Evolutionary conservation across 352 stramenopile genomes (phyloP).

Genomic region (Globisporangium takayamanum): DNA sequence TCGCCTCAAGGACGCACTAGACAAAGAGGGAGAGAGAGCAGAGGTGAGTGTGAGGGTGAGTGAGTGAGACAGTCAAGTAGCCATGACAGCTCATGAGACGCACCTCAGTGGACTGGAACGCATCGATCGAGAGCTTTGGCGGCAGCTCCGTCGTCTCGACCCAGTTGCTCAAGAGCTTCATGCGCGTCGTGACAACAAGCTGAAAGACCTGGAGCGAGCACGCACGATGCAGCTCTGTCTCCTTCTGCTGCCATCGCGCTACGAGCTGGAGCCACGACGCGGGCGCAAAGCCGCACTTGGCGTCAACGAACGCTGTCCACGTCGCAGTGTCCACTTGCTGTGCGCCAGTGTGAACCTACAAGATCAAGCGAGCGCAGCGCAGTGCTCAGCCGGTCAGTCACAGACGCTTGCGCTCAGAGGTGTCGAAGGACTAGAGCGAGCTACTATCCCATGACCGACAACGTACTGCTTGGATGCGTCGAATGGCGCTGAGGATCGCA

Average conservation of each 20-base stretch:
- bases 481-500: constrained; percentile 18
- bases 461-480: constrained; percentile 20
- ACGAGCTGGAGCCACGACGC: constrained; percentile 6
- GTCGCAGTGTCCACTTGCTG: constrained; percentile 5
- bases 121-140: constrained; percentile 26
- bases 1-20: constrained; percentile 39
- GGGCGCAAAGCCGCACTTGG: constrained; percentile 1
- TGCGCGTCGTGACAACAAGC: constrained; percentile 19
- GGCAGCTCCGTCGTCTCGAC: constrained; percentile 15
- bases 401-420: not conserved
- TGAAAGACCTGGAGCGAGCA: constrained; percentile 32
- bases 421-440: not conserved
- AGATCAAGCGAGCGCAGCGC: not conserved
- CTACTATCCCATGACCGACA: not conserved
- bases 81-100: not conserved
- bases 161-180: constrained; percentile 28
- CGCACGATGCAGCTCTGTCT: not conserved
- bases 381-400: not conserved
- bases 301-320: constrained; percentile 7
- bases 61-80: not conserved
- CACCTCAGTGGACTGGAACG: constrained; percentile 34
- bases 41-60: not conserved
- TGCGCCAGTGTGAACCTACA: constrained; percentile 10
- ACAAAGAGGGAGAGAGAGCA: not conserved
- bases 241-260: too few relatives aligned